Evolutionary conservation across 2,329 filamentous ascomycete species (phyloP).

Genomic region (Monilinia fructigena): DNA sequence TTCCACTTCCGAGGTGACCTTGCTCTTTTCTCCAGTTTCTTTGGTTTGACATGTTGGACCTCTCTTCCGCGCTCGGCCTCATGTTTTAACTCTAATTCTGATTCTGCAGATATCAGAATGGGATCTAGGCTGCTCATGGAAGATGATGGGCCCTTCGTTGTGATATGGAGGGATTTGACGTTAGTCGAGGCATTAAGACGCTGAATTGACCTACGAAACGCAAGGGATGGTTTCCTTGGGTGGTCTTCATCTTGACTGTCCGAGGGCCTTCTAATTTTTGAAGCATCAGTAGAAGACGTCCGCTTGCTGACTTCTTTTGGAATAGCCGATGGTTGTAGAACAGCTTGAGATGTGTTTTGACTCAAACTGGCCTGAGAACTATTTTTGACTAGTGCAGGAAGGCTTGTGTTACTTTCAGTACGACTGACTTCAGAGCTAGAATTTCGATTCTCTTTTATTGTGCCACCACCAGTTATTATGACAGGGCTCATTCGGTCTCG

Average conservation of each 20-base stretch:
- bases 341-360: slow-evolving; percentile 45
- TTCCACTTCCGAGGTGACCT: slow-evolving; percentile 61
- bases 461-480: slow-evolving; percentile 61
- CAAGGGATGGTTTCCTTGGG: slow-evolving; percentile 52
- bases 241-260: slow-evolving; percentile 58
- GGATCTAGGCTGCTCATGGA: slow-evolving; percentile 58
- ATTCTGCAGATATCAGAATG: slow-evolving; percentile 58
- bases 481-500: slow-evolving; percentile 63
- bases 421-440: slow-evolving; percentile 49
- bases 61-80: slow-evolving; percentile 41
- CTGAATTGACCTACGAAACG: slow-evolving; percentile 55
- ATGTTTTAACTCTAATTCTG: slow-evolving; percentile 43
- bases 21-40: slow-evolving; percentile 56
- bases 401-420: slow-evolving; percentile 52
- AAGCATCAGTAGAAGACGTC: slow-evolving; percentile 25
- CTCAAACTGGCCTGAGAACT: slow-evolving; percentile 32
- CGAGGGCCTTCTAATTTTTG: slow-evolving; percentile 43
- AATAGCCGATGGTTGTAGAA: slow-evolving; percentile 55
- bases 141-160: slow-evolving; percentile 44
- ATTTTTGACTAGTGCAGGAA: slow-evolving; percentile 46
- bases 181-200: slow-evolving; percentile 49
- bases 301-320: slow-evolving; percentile 42
- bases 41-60: slow-evolving; percentile 41
- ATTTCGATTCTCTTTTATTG: slow-evolving; percentile 60
- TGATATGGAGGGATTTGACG: slow-evolving; percentile 51